These are phyloP conservation scores for Trichomonascus vanleenenianus DNA, from an alignment of 805 yeast genomes.

Conservation along the genomic window DNA sequence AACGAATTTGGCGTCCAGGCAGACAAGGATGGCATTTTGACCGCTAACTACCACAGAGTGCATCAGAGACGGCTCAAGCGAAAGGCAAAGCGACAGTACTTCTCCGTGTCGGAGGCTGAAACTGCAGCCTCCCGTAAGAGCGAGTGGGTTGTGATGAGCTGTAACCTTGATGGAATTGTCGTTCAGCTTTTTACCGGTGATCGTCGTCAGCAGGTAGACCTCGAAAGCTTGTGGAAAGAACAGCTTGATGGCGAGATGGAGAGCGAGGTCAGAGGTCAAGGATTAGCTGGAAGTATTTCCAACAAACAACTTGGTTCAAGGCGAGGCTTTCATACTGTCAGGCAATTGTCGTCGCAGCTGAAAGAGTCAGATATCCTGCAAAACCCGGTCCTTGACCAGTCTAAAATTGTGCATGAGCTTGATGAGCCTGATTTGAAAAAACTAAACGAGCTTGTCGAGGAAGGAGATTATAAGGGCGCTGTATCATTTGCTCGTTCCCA, in stretches of 20 bases:
- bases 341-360: background rate
- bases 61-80: conserved; percentile 45
- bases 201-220: conserved; percentile 57
- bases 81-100: conserved; percentile 45
- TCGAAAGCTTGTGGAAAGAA: conserved; percentile 57
- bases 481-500: conserved; percentile 1
- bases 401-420: too few relatives aligned
- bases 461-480: conserved; percentile 13
- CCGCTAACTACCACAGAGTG: conserved; percentile 45
- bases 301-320: background rate
- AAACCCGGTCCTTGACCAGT: too few relatives aligned
- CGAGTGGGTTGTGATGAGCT: conserved; percentile 78
- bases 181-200: conserved; percentile 69
- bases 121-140: conserved; percentile 38
- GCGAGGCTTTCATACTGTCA: background rate
- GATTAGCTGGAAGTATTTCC: background rate
- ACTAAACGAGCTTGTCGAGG: conserved; percentile 1
- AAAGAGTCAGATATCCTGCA: too few relatives aligned
- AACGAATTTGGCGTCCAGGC: conserved; percentile 41
- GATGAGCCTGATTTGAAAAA: background rate
- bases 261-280: too few relatives aligned
- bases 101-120: conserved; percentile 47
- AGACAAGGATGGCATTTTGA: conserved; percentile 62
- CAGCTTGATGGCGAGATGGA: conserved; percentile 1
- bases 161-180: conserved; percentile 51